Percentiles rank a stretch among this genome's conserved stretches.
Evolutionary conservation across 352 stramenopile genomes (phyloP).

Genomic region (Phytophthora sansomeana): DNA sequence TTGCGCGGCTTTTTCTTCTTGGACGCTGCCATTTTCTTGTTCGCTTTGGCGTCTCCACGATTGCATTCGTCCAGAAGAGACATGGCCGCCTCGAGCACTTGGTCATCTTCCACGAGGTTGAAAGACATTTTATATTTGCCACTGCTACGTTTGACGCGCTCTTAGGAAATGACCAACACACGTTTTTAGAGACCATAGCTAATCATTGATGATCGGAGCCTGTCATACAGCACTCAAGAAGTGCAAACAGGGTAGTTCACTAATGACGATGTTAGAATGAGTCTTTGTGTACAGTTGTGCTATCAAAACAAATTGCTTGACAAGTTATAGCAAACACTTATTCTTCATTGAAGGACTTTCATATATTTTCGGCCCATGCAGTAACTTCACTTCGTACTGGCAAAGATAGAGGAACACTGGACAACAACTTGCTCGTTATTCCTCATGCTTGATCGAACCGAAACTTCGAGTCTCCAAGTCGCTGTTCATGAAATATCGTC

Average conservation of each 20-base stretch:
- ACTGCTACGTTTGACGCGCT: not conserved
- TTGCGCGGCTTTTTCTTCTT: slow-evolving; percentile 27
- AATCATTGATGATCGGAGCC: not conserved
- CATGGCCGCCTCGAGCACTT: slow-evolving; percentile 32
- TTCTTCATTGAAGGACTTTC: too few species aligned
- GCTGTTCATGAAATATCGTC: not conserved
- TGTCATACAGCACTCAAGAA: not conserved
- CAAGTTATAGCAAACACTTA: too few species aligned
- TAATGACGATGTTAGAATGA: too few species aligned
- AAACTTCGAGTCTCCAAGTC: not conserved
- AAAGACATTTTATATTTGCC: slow-evolving; percentile 5
- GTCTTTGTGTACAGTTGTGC: too few species aligned
- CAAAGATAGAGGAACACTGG: too few species aligned
- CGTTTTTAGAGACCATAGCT: not conserved
- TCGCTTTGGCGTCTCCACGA: not conserved
- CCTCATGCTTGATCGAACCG: not conserved
- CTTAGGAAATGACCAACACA: not conserved
- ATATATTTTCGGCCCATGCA: too few species aligned
- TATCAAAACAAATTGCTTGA: too few species aligned
- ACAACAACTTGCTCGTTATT: too few species aligned
- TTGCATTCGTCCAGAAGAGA: slow-evolving; percentile 40
- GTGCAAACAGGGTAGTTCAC: too few species aligned
- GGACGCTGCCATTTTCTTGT: not conserved
- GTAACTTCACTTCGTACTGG: too few species aligned
- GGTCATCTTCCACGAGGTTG: slow-evolving; percentile 32